Conservation (phyloP, 305 asterid species). For the Withania somnifera region DNA sequence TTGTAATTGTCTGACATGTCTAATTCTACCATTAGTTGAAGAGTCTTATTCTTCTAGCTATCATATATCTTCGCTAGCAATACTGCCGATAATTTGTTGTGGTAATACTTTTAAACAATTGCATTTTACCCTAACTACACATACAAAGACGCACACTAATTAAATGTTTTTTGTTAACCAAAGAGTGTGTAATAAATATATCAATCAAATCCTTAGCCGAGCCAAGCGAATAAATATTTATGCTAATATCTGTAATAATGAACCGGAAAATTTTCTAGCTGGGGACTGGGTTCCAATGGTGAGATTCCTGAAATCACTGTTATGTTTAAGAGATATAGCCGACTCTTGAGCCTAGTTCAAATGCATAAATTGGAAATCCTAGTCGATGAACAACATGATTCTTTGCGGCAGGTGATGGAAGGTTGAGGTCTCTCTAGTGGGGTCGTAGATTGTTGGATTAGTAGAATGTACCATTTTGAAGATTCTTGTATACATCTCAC, state of each 20-base stretch:
- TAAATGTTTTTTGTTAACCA: neutral
- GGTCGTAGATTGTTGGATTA: neutral
- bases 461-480: neutral
- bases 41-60: neutral
- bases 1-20: neutral
- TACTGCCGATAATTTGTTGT: neutral
- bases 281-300: neutral
- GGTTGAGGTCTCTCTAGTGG: neutral
- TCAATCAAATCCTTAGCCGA: neutral
- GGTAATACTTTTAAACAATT: neutral
- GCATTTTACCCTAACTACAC: neutral
- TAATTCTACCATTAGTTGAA: neutral
- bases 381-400: neutral
- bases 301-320: neutral
- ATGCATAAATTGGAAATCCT: neutral
- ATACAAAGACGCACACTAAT: neutral
- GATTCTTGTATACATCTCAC: neutral
- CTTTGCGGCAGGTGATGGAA: neutral
- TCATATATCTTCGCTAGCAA: too few species aligned
- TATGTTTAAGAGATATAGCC: neutral
- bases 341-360: neutral
- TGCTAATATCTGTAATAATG: neutral
- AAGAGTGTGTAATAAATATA: neutral
- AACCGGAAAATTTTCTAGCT: neutral
- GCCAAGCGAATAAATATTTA: neutral